These are phyloP conservation scores for Leptodontidium sp. DNA, from an alignment of 2,329 filamentous ascomycete species.

Conservation along the genomic window DNA sequence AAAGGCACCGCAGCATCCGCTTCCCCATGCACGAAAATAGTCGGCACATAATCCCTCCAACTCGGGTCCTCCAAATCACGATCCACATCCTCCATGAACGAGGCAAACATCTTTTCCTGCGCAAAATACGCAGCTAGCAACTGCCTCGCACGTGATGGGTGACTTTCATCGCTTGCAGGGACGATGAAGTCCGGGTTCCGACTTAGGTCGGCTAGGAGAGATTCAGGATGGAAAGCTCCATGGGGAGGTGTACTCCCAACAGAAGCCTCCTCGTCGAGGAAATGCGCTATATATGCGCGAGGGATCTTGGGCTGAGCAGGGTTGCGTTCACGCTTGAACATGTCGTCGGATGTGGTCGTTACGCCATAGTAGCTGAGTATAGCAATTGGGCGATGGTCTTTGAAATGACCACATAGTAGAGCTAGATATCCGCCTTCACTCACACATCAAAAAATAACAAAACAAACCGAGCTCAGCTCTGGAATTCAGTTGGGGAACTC, in stretches of 20 bases:
- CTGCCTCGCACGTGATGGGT: neutral
- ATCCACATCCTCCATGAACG: slow-evolving; percentile 21
- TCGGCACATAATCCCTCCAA: slow-evolving; percentile 23
- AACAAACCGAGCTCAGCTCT: too few species aligned
- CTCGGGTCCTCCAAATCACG: neutral
- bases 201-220: slow-evolving; percentile 16
- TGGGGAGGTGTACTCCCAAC: slow-evolving; percentile 17
- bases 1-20: slow-evolving; percentile 22
- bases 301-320: neutral
- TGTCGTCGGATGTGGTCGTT: slow-evolving; percentile 9
- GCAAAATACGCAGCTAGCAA: slow-evolving; percentile 13
- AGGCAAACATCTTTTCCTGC: slow-evolving; percentile 17
- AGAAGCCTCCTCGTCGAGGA: neutral
- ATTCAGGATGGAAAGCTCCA: slow-evolving; percentile 14
- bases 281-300: neutral
- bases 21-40: slow-evolving; percentile 26
- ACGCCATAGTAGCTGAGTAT: slow-evolving; percentile 22
- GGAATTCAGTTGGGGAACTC: neutral
- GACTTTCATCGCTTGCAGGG: neutral
- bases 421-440: slow-evolving; percentile 22
- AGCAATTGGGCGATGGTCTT: slow-evolving; percentile 22
- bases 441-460: neutral
- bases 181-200: slow-evolving; percentile 12
- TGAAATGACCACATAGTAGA: slow-evolving; percentile 22
- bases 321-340: slow-evolving; percentile 18